Evolutionary conservation across 2,329 filamentous ascomycete genomes (phyloP).

Genomic region (Trichoderma sp.): DNA sequence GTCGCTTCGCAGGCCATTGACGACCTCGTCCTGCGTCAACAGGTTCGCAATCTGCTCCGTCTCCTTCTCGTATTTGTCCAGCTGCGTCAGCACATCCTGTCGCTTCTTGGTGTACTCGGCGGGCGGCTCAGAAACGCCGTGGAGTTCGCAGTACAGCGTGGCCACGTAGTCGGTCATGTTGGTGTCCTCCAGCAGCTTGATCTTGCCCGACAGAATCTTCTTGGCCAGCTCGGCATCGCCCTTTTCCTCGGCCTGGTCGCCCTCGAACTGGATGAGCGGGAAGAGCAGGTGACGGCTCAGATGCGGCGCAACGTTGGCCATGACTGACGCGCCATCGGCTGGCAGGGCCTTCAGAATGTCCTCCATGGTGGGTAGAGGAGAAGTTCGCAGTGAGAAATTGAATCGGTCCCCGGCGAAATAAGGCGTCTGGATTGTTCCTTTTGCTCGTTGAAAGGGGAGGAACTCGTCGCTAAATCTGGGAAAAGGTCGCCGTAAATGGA

Average conservation of each 20-base stretch:
- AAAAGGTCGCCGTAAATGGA: conserved; percentile 40
- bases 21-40: conserved; percentile 83
- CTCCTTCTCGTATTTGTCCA: conserved; percentile 83
- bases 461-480: conserved; percentile 9
- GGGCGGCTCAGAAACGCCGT: conserved; percentile 75
- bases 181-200: conserved; percentile 90
- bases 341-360: conserved; percentile 53
- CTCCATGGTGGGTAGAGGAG: conserved; percentile 37
- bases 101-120: conserved; percentile 86
- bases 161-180: conserved; percentile 99
- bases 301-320: conserved; percentile 85
- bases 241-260: conserved; percentile 77
- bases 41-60: conserved; percentile 87
- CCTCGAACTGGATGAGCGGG: conserved; percentile 90
- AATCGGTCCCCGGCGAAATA: conserved; percentile 7
- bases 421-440: neutral
- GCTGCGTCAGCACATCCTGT: conserved; percentile 79
- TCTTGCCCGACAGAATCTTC: conserved; percentile 83
- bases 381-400: neutral
- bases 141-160: conserved; percentile 84
- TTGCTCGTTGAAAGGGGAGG: conserved; percentile 1
- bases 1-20: conserved; percentile 88
- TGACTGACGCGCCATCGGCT: conserved; percentile 73
- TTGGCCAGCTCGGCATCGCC: conserved; percentile 58
- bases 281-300: conserved; percentile 97